phyloP scores from a whole-genome alignment of 2,329 filamentous ascomycete genomes.

The Fragosphaeria purpurea region DNA sequence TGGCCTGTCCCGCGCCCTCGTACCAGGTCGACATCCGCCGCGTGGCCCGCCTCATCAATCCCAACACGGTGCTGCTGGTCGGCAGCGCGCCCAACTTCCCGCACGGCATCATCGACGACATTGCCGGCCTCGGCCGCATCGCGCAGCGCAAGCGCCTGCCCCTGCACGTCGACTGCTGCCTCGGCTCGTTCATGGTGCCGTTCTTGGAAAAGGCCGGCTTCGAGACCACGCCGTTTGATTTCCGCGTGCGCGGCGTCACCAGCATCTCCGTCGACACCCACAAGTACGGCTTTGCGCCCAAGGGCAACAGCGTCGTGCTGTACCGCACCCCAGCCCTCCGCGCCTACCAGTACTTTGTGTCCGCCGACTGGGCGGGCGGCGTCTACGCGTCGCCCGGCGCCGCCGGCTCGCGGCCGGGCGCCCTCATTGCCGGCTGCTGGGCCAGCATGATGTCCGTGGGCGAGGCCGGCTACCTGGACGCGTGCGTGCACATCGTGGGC shows the following conservation, averaged over 20 bases:
- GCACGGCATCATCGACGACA: constrained; percentile 96
- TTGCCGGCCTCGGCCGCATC: constrained; percentile 71
- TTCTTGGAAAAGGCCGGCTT: constrained; percentile 92
- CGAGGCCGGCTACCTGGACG: constrained; percentile 76
- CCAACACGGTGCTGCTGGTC: constrained; percentile 87
- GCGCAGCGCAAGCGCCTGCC: constrained; percentile 71
- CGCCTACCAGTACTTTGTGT: constrained; percentile 92
- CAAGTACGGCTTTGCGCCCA: constrained; percentile 98
- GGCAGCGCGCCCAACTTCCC: constrained; percentile 96
- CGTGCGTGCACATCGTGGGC: constrained; percentile 81
- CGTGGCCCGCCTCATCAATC: constrained; percentile 78
- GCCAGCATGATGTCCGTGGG: constrained; percentile 81
- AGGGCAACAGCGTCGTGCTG: constrained; percentile 87
- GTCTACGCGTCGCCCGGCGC: constrained; percentile 92
- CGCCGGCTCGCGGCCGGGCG: constrained; percentile 83
- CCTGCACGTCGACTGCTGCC: constrained; percentile 93
- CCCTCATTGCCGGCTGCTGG: constrained; percentile 94
- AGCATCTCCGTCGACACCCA: constrained; percentile 96
- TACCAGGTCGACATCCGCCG: constrained; percentile 76
- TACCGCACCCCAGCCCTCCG: constrained; percentile 75
- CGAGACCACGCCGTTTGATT: constrained; percentile 80
- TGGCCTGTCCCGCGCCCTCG: constrained; percentile 71
- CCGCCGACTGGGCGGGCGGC: constrained; percentile 87
- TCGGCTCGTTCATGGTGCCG: constrained; percentile 89
- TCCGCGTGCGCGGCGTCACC: constrained; percentile 86